Base-by-base conservation (phyloP, 2,329 filamentous ascomycete genomes). In the Cercospora sp. region DNA sequence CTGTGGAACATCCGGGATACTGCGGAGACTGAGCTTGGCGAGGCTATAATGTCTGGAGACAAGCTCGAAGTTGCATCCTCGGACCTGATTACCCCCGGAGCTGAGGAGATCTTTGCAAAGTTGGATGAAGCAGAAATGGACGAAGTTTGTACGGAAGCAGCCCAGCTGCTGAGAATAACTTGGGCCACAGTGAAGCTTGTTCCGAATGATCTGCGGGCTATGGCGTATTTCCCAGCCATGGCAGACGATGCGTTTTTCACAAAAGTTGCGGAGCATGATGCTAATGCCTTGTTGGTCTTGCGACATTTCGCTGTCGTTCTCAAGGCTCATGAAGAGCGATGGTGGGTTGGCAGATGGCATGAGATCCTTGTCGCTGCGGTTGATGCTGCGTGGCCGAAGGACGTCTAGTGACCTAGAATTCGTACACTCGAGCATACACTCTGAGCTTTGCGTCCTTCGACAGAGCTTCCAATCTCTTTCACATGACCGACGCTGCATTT, bases 311-410 rank as follows among this genome's bases (percentile, higher is more conserved):
- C 66, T 33, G 53, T 72, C 2, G 64, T 74, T 1, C 18, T 76
- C 42, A 59, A 68, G 30, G 62, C 65, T 5, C 74, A 70, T 42
- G 57, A 65, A 13, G 63, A 69, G 5, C 57, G 69, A 9, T 75
- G 74, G 73, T 76, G 74, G 74, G 64, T 73, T 5, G 64, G 71
- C 2, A 48, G 65, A 8, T 76, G 73, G 74, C 68, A 71, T 65
- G 36, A 36, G 6, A 71, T 73, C 10, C 64, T 76, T 12, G 28
- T 71, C n/a, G 62, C 59, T 10, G 72, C 73, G 1, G 66, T 75
- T 5, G 63, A 73, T 33, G 55, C 64, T 16, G 67, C 55, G n/a
- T 58, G 48, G 48, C 48, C 48, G 5, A 53, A 23, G 23, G 48
- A 26, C 2, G 12, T 26, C 10, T 23, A 28, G 20, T 53, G 48